phyloP scores from a whole-genome alignment of 148 eudicot genomes.

The Rhododendron henanense region DNA sequence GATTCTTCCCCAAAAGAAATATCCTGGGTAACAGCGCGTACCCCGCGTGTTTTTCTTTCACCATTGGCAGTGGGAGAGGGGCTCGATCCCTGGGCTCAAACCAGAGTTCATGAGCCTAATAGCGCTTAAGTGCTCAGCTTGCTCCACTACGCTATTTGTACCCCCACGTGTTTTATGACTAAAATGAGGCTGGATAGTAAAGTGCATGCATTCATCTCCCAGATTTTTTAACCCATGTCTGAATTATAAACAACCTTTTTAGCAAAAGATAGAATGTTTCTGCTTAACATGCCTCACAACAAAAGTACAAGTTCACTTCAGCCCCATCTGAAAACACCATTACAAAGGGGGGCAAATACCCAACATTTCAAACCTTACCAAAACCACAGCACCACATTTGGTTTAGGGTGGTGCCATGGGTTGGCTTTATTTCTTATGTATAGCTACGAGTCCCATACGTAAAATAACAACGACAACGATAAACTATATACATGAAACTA shows the following conservation, averaged over 20 bases:
- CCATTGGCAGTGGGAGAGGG: not conserved
- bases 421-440: constrained; percentile 20
- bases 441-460: not conserved
- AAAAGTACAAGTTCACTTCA: not conserved
- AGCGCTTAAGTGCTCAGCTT: not conserved
- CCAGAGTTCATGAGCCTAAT: no score
- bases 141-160: not conserved
- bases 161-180: not conserved
- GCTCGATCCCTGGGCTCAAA: not conserved
- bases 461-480: not conserved
- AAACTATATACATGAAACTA: constrained; percentile 21
- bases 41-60: not conserved
- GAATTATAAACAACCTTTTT: not conserved
- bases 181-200: not conserved
- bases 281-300: not conserved
- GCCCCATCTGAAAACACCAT: constrained; percentile 8
- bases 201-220: not conserved
- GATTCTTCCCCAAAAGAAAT: not conserved
- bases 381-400: constrained; percentile 15
- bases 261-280: not conserved
- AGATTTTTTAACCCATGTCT: not conserved
- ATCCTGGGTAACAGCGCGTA: not conserved
- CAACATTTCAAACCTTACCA: constrained; percentile 16
- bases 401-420: constrained; percentile 11
- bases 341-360: constrained; percentile 12